Base-by-base conservation (phyloP, 441 rosid genomes). In the Gossypium armourianum region DNA sequence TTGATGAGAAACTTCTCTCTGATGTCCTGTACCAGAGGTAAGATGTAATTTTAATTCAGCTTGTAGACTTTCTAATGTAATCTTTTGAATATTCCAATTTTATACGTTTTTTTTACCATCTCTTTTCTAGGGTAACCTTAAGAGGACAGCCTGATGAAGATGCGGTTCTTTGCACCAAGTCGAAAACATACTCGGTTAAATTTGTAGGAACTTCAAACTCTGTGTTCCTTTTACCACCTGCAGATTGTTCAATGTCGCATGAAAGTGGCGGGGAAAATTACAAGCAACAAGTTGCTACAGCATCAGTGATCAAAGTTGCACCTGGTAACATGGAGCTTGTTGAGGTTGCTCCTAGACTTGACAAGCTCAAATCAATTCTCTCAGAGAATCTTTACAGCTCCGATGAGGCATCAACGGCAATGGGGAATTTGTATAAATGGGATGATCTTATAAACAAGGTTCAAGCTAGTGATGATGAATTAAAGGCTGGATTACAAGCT, bases 141-240 rank as follows among this genome's bases (percentile, higher is more conserved):
- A 87, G 97, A 68, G 97, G 97, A 55, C 84, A 87, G 75, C 83
- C 85, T 17, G 86, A 90, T 82, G 96, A 93, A 73, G 92, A 91
- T 72, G 95, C 92, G 2, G 98, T 91, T 74, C 85, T 93, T 59
- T 93, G 97, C 78, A 91, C 95, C 2, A 85, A 68, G 63, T 90
- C 91, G 0, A 93, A 91, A 77, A 91, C 97, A 60, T 91, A 77
- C 66, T 83, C 88, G 0, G 43, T 91, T 75, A 93, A 93, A 79
- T 90, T 87, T 66, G 98, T 90, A 40, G 93, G 87, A 73, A 87
- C 85, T 59, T 91, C 97, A 3, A 93, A 93, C 77, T 91, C 97
- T 16, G 79, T 82, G 21, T 85, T 85, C 74, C 92, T 93, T 40
- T 72, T 88, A 55, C 97, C 95, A 16, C 93, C 93, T 0, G 80